Conservation (phyloP, 345 rosid genomes). For the Euphorbia peplus region DNA sequence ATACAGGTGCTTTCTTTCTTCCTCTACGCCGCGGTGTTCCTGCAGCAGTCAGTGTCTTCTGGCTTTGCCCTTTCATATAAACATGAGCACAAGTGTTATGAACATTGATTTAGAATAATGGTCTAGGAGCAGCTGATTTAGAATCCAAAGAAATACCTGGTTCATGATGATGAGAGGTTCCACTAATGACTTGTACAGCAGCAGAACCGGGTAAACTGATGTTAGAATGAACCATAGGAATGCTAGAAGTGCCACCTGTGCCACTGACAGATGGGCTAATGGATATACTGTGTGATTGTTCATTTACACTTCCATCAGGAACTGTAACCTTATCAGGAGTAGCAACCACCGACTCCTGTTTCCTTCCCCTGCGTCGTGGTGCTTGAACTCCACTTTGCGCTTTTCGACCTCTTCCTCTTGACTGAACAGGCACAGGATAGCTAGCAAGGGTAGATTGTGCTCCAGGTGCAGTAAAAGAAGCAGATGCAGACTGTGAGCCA, state of each 20-base stretch:
- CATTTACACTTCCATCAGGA: slow-evolving; percentile 25
- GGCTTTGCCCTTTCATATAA: slow-evolving; percentile 41
- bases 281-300: slow-evolving; percentile 29
- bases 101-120: slow-evolving; percentile 26
- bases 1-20: slow-evolving; percentile 41
- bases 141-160: slow-evolving; percentile 35
- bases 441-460: slow-evolving; percentile 35
- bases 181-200: slow-evolving; percentile 28
- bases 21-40: slow-evolving; percentile 60
- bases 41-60: slow-evolving; percentile 38
- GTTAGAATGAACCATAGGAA: slow-evolving; percentile 18
- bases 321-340: slow-evolving; percentile 26
- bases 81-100: slow-evolving; percentile 24
- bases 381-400: slow-evolving; percentile 36
- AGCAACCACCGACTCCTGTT: slow-evolving; percentile 23
- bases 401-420: slow-evolving; percentile 35
- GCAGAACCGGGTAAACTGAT: slow-evolving; percentile 23
- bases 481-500: neutral
- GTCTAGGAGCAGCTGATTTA: slow-evolving; percentile 24
- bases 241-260: slow-evolving; percentile 25
- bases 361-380: slow-evolving; percentile 56
- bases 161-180: slow-evolving; percentile 23
- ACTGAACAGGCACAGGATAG: slow-evolving; percentile 22
- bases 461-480: slow-evolving; percentile 16
- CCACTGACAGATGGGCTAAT: slow-evolving; percentile 24